Evolutionary conservation across 2,329 filamentous ascomycete species (phyloP).

Genomic region (Dactylella cylindrospora): DNA sequence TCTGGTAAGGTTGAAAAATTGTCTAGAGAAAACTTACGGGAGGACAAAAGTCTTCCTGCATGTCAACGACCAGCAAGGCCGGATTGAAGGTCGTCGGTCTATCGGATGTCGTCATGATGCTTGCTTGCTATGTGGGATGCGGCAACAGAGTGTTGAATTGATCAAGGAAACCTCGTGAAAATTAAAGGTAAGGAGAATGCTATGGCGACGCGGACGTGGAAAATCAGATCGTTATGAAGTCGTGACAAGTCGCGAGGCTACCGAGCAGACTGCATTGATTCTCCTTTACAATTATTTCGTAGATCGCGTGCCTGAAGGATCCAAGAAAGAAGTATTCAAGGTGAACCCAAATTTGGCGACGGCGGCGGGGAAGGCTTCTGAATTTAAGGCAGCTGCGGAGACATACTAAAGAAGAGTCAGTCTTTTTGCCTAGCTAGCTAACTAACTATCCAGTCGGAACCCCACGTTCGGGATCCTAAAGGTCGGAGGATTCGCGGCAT

Average conservation of each 20-base stretch:
- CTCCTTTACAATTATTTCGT: no score
- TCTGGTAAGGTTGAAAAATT: conserved; percentile 5
- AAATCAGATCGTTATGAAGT: conserved; percentile 30
- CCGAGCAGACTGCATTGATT: no score
- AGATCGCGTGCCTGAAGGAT: conserved; percentile 30
- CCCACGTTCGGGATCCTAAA: conserved; percentile 1
- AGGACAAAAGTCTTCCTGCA: conserved; percentile 75
- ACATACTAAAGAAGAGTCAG: background rate
- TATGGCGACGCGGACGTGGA: background rate
- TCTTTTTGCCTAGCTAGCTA: conserved; percentile 8
- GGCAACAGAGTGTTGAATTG: conserved; percentile 7
- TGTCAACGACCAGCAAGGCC: conserved; percentile 75
- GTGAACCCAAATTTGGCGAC: no score
- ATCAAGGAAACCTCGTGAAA: conserved; percentile 1
- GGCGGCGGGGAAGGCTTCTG: no score
- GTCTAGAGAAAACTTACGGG: conserved; percentile 36
- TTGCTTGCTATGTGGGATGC: no score
- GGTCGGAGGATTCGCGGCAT: conserved; percentile 12
- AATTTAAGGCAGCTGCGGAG: no score
- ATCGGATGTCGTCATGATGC: conserved; percentile 24
- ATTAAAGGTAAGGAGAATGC: background rate
- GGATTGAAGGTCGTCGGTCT: conserved; percentile 53
- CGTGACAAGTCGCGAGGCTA: conserved; percentile 13
- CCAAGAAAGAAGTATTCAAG: conserved; percentile 12
- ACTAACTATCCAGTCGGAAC: conserved; percentile 8